A percentile compares a stretch with the other conserved stretches of the same genome.
Evolutionary conservation across 2,329 filamentous ascomycete genomes (phyloP).

Genomic region (Verticillium longisporum): DNA sequence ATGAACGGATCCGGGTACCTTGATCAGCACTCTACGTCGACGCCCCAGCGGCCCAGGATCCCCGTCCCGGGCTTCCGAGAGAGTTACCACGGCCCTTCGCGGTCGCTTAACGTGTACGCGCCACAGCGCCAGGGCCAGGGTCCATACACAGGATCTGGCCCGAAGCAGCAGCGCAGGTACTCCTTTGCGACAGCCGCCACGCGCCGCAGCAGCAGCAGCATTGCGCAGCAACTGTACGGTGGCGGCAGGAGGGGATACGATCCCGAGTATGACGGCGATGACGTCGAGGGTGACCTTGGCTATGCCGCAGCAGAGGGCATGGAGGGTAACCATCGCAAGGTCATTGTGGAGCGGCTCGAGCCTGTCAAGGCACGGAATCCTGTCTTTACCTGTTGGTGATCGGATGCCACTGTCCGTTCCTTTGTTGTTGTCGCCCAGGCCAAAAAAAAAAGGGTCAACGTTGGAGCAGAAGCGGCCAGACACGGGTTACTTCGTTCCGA

Average conservation of each 20-base stretch:
- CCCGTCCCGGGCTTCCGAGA: constrained; percentile 7
- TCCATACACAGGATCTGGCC: constrained; percentile 21
- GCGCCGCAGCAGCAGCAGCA: constrained; percentile 40
- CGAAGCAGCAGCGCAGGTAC: constrained; percentile 40
- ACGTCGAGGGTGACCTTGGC: constrained; percentile 85
- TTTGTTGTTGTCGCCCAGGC: too few relatives aligned
- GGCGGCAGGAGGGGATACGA: constrained; percentile 19
- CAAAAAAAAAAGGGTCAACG: not conserved
- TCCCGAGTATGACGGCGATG: constrained; percentile 58
- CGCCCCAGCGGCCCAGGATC: constrained; percentile 6
- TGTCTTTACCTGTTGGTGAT: constrained; percentile 96
- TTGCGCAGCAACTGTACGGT: constrained; percentile 46
- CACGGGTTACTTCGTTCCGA: not conserved
- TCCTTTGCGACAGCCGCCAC: constrained; percentile 43
- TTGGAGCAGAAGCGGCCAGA: not conserved
- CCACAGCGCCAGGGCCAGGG: constrained; percentile 20
- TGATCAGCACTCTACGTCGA: not conserved
- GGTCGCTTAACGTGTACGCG: constrained; percentile 5
- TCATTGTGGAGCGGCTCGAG: constrained; percentile 94
- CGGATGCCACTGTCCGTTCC: not conserved
- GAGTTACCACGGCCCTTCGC: constrained; percentile 29
- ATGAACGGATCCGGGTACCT: constrained; percentile 9
- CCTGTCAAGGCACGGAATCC: constrained; percentile 93
- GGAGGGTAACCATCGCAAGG: constrained; percentile 84
- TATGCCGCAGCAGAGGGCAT: constrained; percentile 92